A percentile compares a stretch with the other conserved stretches of the same genome.
These are phyloP conservation scores for Trichoderma lentiforme DNA, from an alignment of 2,329 filamentous ascomycete species.

Conservation along the genomic window DNA sequence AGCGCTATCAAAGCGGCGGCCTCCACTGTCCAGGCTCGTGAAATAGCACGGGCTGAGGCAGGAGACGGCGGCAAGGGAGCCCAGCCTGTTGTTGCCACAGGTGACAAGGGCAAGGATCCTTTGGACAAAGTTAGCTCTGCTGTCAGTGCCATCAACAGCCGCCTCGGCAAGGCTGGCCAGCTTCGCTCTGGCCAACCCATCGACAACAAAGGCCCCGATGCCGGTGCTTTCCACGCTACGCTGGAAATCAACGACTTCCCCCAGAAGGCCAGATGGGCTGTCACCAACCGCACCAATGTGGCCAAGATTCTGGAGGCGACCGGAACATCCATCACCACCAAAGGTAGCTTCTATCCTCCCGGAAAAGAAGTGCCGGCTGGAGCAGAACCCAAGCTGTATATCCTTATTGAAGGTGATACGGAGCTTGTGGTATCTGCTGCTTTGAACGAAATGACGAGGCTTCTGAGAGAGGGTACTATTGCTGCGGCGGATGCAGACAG, in stretches of 20 bases:
- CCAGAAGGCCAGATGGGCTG: constrained; percentile 96
- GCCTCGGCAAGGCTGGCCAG: constrained; percentile 83
- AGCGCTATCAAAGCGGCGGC: constrained; percentile 62
- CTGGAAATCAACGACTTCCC: constrained; percentile 99
- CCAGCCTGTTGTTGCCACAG: constrained; percentile 55
- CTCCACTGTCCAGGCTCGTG: constrained; percentile 54
- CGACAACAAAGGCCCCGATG: constrained; percentile 97
- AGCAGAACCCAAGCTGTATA: constrained; percentile 91
- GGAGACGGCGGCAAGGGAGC: constrained; percentile 35
- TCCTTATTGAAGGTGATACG: constrained; percentile 95
- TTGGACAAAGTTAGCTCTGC: constrained; percentile 88
- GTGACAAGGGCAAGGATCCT: constrained; percentile 60
- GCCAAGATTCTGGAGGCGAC: constrained; percentile 96
- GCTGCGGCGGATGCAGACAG: constrained; percentile 85
- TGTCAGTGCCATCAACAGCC: constrained; percentile 84
- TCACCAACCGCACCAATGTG: constrained; percentile 97
- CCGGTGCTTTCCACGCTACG: constrained; percentile 93
- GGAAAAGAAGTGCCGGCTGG: constrained; percentile 76
- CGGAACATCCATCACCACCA: constrained; percentile 94
- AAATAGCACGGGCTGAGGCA: constrained; percentile 44
- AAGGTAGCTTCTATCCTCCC: constrained; percentile 81
- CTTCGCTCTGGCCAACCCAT: constrained; percentile 90
- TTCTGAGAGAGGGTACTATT: constrained; percentile 86
- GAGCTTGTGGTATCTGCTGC: constrained; percentile 88
- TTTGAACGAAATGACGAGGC: constrained; percentile 81